Evolutionary conservation across 805 yeast genomes (phyloP), one percentile per base, ranked within the genome.

Genomic region (Candida patagonica): DNA sequence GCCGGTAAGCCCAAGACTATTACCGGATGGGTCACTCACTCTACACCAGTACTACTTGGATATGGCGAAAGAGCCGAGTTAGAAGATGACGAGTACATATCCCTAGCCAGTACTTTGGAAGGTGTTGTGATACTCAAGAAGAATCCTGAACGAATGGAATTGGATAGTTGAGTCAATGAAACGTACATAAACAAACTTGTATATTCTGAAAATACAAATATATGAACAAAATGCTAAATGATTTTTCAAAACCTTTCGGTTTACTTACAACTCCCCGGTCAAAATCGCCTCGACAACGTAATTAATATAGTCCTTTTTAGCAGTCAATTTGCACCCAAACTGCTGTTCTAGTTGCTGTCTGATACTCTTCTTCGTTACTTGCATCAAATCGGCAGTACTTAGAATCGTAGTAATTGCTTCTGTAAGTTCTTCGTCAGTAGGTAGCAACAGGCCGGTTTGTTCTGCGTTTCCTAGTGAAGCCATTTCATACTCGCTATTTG

Each of bases 1-100:
- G 99, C 97, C 0, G 99, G 99, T 66, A 86, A 85, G 53, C 99
- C 98, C 36, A 92, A 92, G 70, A 88, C 96, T 9, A 92, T 92
- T 35, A 92, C 99, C 3, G 99, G 99, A 26, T 92, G 98, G 98
- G 97, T 92, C 16, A 92, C 99, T 1, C 98, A 92, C 56, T 83
- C 92, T 4, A 92, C 99, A 0, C 99, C 99, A 0, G 99, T 92
- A 16, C 68, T 92, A 52, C 70, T 92, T 42, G 88, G 92, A 30
- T 78, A 79, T 52, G 97, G 97, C 32, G 99, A 92, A 62, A 73
- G 96, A 47, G 99, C 98, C 0, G 99, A 92, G 62, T 68, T 92
- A 50, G 99, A 94, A 59, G 87, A 83, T 52, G 94, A 87, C 45
- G 96, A 92, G 63, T 92, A 88, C 65, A 70, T 84, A 46, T 77